Evolutionary conservation across 2,329 filamentous ascomycete species (phyloP), one percentile per base, ranked within the genome.

Genomic region (Colletotrichum sp.): DNA sequence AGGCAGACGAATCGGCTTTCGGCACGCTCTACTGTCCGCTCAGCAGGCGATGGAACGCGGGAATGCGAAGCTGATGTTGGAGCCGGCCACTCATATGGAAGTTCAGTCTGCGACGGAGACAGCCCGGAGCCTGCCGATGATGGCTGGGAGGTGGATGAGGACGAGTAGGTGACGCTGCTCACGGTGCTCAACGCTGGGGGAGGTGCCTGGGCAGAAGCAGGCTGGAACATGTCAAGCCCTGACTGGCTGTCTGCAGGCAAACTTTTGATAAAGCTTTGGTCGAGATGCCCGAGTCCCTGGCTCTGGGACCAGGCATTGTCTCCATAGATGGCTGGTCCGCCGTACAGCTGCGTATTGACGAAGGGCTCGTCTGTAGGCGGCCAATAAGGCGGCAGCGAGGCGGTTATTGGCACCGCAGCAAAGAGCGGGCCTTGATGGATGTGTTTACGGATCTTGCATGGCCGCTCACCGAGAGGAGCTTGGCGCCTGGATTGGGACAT

Each of bases 21-120:
- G 48, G 72, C 69, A 60, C 64, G 60, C 71, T 66, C 72, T 43
- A 34, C 74, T 60, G 38, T 70, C 74, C 52, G 36, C 21, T 67
- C 48, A 28, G 78, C 71, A 6, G 81, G 82, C 69, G 81, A 83
- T 1, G 79, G 79, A 2, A 77, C 79, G n/a, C 78, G 77, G 4
- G 82, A 80, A 28, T 28, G 64, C 3, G 69, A 26, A 32, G 69
- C 30, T 34, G 67, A 63, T 38, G 68, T 64, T 57, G 60, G 32
- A 24, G 74, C 79, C 15, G 80, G 57, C 48, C 78, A 70, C 60
- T 83, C 81, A 8, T 32, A 69, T 21, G 79, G 78, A 1, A 73
- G 55, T 8, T 83, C 83, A 6, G 81, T 83, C n/a, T 79, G 79
- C 1, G 82, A 75, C 3, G 83, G 80, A 0, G 83, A 85, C 8